Percentiles rank a stretch among this genome's conserved stretches.
Evolutionary conservation across 2,329 filamentous ascomycete species (phyloP).

Genomic region (Sclerotinia trifoliorum): DNA sequence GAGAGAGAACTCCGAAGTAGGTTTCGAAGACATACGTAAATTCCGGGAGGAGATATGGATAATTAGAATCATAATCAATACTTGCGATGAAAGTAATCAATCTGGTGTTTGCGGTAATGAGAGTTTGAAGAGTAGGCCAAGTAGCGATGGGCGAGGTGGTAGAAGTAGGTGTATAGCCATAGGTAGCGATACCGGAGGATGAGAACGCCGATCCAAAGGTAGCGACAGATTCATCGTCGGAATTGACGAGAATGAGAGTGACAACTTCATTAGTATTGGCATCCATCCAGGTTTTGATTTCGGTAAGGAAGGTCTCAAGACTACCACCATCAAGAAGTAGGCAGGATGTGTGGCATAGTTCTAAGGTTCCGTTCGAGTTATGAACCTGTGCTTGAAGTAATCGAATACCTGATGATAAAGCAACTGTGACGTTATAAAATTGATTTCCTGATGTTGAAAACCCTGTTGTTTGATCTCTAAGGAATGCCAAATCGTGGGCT

Average conservation of each 20-base stretch:
- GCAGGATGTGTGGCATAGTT: constrained; percentile 61
- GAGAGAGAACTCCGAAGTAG: constrained; percentile 60
- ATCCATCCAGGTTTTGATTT: constrained; percentile 61
- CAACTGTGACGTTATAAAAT: constrained; percentile 54
- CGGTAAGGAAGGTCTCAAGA: constrained; percentile 53
- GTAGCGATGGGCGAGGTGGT: constrained; percentile 44
- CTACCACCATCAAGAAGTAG: constrained; percentile 57
- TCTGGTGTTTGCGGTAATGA: constrained; percentile 64
- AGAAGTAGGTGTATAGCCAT: constrained; percentile 58
- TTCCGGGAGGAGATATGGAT: constrained; percentile 62
- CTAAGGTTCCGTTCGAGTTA: constrained; percentile 49
- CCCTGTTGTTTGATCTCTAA: constrained; percentile 47
- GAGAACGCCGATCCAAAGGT: constrained; percentile 48
- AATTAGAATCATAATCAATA: constrained; percentile 43
- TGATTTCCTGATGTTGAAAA: constrained; percentile 54
- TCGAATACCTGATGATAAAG: constrained; percentile 61
- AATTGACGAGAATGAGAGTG: constrained; percentile 62
- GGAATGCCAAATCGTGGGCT: constrained; percentile 65
- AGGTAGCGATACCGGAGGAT: constrained; percentile 57
- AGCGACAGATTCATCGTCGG: constrained; percentile 53
- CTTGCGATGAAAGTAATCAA: constrained; percentile 69
- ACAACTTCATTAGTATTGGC: constrained; percentile 59
- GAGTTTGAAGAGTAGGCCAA: constrained; percentile 71
- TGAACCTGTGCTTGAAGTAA: constrained; percentile 66
- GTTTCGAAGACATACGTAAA: constrained; percentile 73